phyloP scores from a whole-genome alignment of 2,329 filamentous ascomycete species.

The Fusarium fujikuroi region DNA sequence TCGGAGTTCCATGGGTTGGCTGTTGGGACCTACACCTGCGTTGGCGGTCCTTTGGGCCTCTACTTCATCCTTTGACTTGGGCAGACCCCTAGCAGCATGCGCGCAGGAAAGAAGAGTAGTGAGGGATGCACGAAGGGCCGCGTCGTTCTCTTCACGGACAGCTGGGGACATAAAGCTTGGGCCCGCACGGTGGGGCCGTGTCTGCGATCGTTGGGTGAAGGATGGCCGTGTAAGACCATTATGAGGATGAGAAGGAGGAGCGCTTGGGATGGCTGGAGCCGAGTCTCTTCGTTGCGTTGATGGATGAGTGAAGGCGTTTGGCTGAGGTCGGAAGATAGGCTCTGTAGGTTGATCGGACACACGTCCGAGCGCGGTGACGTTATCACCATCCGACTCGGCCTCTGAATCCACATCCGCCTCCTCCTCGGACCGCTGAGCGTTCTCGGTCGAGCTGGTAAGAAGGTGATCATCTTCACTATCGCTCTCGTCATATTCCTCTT shows the following conservation, averaged over 20 bases:
- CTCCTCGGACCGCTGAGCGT: slow-evolving; percentile 53
- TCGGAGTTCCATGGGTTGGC: slow-evolving; percentile 67
- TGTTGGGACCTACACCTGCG: slow-evolving; percentile 57
- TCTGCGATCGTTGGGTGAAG: slow-evolving; percentile 60
- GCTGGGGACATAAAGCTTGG: slow-evolving; percentile 77
- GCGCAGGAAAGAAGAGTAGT: slow-evolving; percentile 96
- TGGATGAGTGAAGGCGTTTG: slow-evolving; percentile 91
- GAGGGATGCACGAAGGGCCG: slow-evolving; percentile 89
- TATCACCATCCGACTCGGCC: slow-evolving; percentile 72
- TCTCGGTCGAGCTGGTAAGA: slow-evolving; percentile 69
- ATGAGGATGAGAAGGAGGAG: slow-evolving; percentile 60
- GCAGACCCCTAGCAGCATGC: slow-evolving; percentile 84
- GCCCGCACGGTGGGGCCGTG: slow-evolving; percentile 57
- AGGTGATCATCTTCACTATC: slow-evolving; percentile 86
- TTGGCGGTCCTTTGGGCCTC: slow-evolving; percentile 50
- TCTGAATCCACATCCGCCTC: slow-evolving; percentile 58
- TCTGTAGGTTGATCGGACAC: slow-evolving; percentile 63
- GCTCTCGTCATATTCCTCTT: slow-evolving; percentile 94
- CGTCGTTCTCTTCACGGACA: slow-evolving; percentile 89
- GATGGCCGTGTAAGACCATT: slow-evolving; percentile 63
- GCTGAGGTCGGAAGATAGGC: slow-evolving; percentile 80
- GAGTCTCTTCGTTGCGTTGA: slow-evolving; percentile 61
- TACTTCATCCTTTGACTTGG: slow-evolving; percentile 68
- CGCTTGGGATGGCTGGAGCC: slow-evolving; percentile 55
- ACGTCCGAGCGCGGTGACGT: slow-evolving; percentile 81